Conservation (phyloP, 2,329 filamentous ascomycete genomes). For the Xylariaceae sp. region DNA sequence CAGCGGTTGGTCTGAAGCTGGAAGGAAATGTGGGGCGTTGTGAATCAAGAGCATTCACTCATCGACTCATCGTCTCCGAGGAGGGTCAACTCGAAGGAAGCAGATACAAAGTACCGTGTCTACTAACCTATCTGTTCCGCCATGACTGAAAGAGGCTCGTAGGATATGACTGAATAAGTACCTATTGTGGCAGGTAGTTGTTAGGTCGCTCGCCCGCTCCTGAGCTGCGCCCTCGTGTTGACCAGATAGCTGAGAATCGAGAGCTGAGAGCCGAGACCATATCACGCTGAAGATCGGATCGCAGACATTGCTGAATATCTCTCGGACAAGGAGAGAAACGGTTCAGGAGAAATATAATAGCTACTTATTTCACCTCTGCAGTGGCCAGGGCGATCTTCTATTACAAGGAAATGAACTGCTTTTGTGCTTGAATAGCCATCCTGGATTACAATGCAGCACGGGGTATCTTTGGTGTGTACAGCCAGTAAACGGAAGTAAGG, state of each 20-base stretch:
- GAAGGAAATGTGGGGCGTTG: neutral
- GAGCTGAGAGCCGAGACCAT: too few species aligned
- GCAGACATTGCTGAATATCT: too few species aligned
- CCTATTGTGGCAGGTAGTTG: neutral
- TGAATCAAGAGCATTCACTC: neutral
- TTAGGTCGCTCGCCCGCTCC: too few species aligned
- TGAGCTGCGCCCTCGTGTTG: too few species aligned
- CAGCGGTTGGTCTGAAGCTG: too few species aligned
- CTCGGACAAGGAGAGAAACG: too few species aligned
- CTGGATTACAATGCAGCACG: neutral
- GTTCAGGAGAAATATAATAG: too few species aligned
- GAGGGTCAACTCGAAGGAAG: too few species aligned
- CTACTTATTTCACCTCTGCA: neutral
- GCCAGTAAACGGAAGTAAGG: slow-evolving; percentile 10
- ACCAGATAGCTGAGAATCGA: too few species aligned
- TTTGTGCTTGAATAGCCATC: neutral
- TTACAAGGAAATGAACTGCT: neutral
- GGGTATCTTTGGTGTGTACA: slow-evolving; percentile 17
- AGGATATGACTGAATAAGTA: neutral
- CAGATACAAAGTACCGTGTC: neutral
- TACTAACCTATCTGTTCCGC: neutral
- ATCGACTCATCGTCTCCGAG: neutral
- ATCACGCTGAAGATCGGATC: too few species aligned
- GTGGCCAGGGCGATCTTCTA: neutral
- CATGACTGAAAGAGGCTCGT: too few species aligned